phyloP scores from a whole-genome alignment of 2,329 filamentous ascomycete genomes.

The Blastomyces emzantsi region DNA sequence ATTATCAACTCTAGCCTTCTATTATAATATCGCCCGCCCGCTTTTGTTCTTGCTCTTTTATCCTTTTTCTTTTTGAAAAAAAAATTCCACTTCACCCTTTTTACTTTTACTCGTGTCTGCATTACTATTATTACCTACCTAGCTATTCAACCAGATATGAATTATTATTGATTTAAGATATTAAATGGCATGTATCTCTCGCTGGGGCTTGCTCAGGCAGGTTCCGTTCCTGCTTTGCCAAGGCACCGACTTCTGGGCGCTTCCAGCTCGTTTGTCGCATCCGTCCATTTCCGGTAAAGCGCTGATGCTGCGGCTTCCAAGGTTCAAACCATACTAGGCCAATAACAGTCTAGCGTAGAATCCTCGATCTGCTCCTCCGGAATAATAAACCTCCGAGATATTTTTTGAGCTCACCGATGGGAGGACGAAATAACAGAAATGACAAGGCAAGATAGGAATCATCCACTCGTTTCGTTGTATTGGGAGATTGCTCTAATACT shows the following conservation, averaged over 20 bases:
- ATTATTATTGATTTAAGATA: neutral
- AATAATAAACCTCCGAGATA: neutral
- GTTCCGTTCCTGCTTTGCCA: neutral
- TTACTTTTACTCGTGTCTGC: neutral
- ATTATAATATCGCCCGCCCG: neutral
- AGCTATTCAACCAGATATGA: neutral
- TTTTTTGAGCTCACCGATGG: neutral
- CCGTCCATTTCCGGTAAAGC: conserved; percentile 3
- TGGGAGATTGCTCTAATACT: neutral
- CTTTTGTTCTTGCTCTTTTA: neutral
- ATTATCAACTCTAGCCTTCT: neutral
- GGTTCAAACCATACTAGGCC: neutral
- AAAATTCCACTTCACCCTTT: neutral
- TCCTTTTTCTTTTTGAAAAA: neutral
- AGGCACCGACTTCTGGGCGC: too few species aligned
- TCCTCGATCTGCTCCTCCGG: neutral
- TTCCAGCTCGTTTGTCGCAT: neutral
- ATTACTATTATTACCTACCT: conserved; percentile 6
- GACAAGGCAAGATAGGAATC: neutral
- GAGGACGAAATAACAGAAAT: neutral
- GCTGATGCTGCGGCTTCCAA: neutral
- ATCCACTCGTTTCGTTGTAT: neutral
- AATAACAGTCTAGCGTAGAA: neutral
- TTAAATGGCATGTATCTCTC: neutral
- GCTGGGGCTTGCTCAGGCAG: neutral